Evolutionary conservation across 2,329 filamentous ascomycete species (phyloP).

Genomic region (Curvularia spicifera): DNA sequence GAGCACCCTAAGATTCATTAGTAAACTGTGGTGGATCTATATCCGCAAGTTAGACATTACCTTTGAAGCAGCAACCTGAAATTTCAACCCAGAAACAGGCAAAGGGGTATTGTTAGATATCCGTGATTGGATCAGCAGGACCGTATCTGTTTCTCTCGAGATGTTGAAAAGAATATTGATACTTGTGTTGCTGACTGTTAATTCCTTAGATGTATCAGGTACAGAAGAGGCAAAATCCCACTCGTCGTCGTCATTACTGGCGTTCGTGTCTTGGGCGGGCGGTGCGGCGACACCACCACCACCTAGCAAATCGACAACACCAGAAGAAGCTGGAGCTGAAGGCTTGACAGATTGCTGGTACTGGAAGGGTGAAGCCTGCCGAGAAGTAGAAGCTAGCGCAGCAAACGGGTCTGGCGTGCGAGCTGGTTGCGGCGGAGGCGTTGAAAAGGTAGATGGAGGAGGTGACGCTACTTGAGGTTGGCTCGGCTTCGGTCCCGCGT

Average conservation of each 20-base stretch:
- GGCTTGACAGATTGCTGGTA: conserved; percentile 54
- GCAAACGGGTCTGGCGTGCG: conserved; percentile 65
- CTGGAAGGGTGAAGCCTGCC: conserved; percentile 58
- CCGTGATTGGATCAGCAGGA: conserved; percentile 74
- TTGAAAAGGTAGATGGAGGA: conserved; percentile 50
- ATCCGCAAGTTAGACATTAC: conserved; percentile 53
- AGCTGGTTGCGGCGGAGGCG: conserved; percentile 43
- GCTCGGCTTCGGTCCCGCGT: conserved; percentile 53
- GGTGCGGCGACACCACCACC: conserved; percentile 34
- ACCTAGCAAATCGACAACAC: conserved; percentile 47
- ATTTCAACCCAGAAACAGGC: conserved; percentile 79
- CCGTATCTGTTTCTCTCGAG: conserved; percentile 61
- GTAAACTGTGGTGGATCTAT: neutral
- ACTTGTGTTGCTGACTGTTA: conserved; percentile 71
- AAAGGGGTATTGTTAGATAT: conserved; percentile 82
- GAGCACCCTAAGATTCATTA: conserved; percentile 67
- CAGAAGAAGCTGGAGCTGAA: conserved; percentile 40
- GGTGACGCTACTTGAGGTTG: conserved; percentile 55
- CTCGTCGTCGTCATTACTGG: conserved; percentile 88
- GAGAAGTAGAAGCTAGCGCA: conserved; percentile 60
- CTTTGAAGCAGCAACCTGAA: conserved; percentile 93
- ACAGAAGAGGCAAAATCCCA: conserved; percentile 92
- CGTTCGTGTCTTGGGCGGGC: conserved; percentile 36
- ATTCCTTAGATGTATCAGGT: conserved; percentile 71
- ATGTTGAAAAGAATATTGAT: conserved; percentile 78